Evolutionary conservation across 257 asterid genomes (phyloP), one percentile per base, ranked within the genome.

Genomic region (Petunia axillaris): DNA sequence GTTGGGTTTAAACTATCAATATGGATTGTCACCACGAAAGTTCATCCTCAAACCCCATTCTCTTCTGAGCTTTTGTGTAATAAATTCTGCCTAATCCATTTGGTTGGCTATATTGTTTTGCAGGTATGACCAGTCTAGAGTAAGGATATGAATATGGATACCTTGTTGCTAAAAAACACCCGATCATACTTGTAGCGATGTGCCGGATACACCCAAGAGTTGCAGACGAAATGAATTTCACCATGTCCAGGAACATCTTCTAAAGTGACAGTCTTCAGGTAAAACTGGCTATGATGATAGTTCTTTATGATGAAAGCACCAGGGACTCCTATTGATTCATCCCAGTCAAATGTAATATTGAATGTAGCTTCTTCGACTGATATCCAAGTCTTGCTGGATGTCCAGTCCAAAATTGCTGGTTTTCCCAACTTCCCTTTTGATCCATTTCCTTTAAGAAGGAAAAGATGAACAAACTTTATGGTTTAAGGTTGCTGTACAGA

Each of bases 131-230:
- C 55, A n/a, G 5, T 8, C 60, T 35, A 7, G 8, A 40, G 8
- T 16, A 57, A 54, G 62, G 55, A 25, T 36, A 35, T 13, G 16
- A 71, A 35, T 66, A 40, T 73, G 65, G 46, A 8, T 86, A 94
- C 98, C 97, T 90, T 83, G 88, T 91, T 95, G 15, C 87, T 53
- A 74, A 95, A 95, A 88, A 95, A 93, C 46, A 95, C 82, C 1
- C 99, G 95, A 38, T 90, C 89, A 5, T 88, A 81, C 16, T 87
- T 84, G 86, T 91, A 95, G 1, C 92, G 92, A 36, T 83, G 89
- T 3, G 83, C 64, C 0, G 99, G 98, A 84, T 92, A 95, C 38
- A 95, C 92, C 98, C 99, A 95, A 2, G 98, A 95, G 75, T 93
- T 88, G 88, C 99, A 95, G 80, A 84, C 84, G 35, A 93, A 95